phyloP scores from a whole-genome alignment of 192 early-diverging fungal genomes.

The Paraglomus brasilianum region DNA sequence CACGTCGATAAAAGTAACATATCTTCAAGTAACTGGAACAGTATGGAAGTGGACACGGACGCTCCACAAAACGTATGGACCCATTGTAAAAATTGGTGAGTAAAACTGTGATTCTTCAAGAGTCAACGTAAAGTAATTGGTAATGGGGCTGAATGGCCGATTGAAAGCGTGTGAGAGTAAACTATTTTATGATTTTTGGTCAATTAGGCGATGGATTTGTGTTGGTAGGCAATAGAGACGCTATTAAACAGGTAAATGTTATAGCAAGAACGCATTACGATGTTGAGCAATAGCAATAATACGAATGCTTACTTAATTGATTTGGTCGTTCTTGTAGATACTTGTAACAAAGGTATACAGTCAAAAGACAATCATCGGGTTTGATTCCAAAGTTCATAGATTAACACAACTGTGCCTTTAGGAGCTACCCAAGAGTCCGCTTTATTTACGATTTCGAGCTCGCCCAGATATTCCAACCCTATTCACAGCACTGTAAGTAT shows the following conservation, averaged over 20 bases:
- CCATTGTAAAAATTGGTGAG: slow-evolving; percentile 37
- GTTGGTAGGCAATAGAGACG: slow-evolving; percentile 42
- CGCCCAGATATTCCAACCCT: not conserved
- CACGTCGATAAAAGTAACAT: not conserved
- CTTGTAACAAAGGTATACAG: not conserved
- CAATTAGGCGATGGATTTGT: slow-evolving; percentile 29
- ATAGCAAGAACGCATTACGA: too few species aligned
- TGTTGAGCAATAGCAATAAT: too few species aligned
- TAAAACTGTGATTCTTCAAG: not conserved
- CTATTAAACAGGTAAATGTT: slow-evolving; percentile 38
- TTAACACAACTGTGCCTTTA: not conserved
- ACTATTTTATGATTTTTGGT: not conserved
- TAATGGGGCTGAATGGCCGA: too few species aligned
- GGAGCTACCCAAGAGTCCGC: not conserved
- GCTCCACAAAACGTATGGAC: slow-evolving; percentile 41
- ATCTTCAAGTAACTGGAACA: not conserved
- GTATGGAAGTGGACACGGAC: slow-evolving; percentile 20
- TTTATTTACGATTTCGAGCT: not conserved
- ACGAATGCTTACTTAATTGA: not conserved
- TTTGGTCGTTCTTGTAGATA: not conserved
- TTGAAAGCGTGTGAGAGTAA: too few species aligned
- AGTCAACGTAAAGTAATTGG: too few species aligned
- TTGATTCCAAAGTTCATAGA: too few species aligned
- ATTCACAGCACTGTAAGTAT: slow-evolving; percentile 4
- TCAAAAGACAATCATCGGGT: not conserved